phyloP scores from a whole-genome alignment of 495 filamentous ascomycete genomes.

The Hyphodiscus hymeniophilus region DNA sequence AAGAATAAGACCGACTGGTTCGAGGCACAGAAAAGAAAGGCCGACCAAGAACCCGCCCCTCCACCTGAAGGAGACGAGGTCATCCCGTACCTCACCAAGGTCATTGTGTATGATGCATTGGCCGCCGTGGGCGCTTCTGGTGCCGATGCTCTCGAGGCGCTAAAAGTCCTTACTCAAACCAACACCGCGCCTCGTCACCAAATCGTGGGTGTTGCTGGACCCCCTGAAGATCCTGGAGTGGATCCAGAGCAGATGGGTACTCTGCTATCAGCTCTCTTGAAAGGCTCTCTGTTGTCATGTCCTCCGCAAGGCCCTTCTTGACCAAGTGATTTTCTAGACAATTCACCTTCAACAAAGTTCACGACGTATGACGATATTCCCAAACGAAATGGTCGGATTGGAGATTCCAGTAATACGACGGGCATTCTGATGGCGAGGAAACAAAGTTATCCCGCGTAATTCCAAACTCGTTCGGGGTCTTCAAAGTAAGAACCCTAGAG shows the following conservation, averaged over 20 bases:
- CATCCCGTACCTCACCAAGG: conserved; percentile 10
- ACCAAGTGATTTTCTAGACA: too few relatives aligned
- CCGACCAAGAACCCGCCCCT: conserved; percentile 1
- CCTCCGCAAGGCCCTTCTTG: neutral
- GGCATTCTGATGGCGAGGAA: too few relatives aligned
- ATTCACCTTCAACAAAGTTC: too few relatives aligned
- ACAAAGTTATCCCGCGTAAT: too few relatives aligned
- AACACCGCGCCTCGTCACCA: neutral
- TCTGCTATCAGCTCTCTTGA: neutral
- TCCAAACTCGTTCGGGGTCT: too few relatives aligned
- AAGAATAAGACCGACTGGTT: conserved; percentile 13
- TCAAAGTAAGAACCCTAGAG: too few relatives aligned
- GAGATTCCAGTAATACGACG: too few relatives aligned
- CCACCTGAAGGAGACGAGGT: conserved; percentile 12
- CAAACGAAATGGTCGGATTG: too few relatives aligned
- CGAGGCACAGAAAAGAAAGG: conserved; percentile 3
- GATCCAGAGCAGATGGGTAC: neutral
- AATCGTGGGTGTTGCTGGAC: neutral
- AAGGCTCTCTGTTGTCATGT: neutral
- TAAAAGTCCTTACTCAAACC: neutral
- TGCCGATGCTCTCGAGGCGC: conserved; percentile 11
- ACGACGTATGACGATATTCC: too few relatives aligned
- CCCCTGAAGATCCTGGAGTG: neutral
- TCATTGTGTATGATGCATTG: conserved; percentile 19
- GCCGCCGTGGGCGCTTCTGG: conserved; percentile 18